Evolutionary conservation across 805 yeast species (phyloP).

Genomic region (Saturnispora halmiae): DNA sequence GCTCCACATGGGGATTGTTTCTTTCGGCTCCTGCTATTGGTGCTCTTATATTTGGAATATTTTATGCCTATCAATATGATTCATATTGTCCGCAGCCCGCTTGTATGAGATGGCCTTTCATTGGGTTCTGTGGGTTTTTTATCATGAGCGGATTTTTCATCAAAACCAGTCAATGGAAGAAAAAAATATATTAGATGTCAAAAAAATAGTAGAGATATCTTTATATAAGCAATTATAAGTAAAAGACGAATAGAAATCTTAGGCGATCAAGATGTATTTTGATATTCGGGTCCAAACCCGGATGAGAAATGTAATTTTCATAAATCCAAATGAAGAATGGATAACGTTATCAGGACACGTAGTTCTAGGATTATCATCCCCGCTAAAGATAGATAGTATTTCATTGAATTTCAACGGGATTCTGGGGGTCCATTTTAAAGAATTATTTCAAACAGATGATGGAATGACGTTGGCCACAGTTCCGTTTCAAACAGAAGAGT

Average conservation of each 20-base stretch:
- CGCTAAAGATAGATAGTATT: conserved; percentile 32
- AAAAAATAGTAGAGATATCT: neutral
- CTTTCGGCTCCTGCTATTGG: conserved; percentile 88
- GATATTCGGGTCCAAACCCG: conserved; percentile 30
- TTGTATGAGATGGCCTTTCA: conserved; percentile 10
- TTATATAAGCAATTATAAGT: too few relatives aligned
- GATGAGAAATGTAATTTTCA: conserved; percentile 33
- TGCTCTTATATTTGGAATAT: conserved; percentile 53
- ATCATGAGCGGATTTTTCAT: conserved; percentile 10
- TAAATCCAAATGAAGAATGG: conserved; percentile 37
- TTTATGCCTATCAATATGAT: conserved; percentile 62
- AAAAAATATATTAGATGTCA: neutral
- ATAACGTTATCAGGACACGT: conserved; percentile 39
- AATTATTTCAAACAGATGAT: conserved; percentile 21
- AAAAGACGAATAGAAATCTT: too few relatives aligned
- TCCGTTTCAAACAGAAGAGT: conserved; percentile 32
- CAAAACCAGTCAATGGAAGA: neutral
- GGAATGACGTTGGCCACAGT: conserved; percentile 25
- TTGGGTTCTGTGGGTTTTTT: conserved; percentile 5
- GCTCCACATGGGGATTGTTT: conserved; percentile 84
- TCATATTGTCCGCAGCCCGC: conserved; percentile 18
- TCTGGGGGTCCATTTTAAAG: conserved; percentile 34
- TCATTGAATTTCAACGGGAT: conserved; percentile 36
- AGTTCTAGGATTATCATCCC: conserved; percentile 37
- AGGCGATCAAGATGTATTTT: conserved; percentile 7